These are phyloP conservation scores for Dactylellina drechsleri DNA, from an alignment of 2,329 filamentous ascomycete species.

Conservation along the genomic window DNA sequence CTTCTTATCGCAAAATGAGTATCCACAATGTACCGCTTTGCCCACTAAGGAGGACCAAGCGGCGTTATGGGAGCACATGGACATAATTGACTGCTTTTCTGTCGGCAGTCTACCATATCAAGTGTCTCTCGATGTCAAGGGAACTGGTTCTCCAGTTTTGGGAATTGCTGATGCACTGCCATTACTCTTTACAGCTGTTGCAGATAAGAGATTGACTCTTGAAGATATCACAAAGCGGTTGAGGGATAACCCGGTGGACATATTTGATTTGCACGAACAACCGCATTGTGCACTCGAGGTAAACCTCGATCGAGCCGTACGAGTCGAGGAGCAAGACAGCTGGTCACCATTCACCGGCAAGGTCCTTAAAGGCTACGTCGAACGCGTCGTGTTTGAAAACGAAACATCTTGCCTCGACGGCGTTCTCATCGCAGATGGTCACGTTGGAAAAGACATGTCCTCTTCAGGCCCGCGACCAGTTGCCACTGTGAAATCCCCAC, in stretches of 20 bases:
- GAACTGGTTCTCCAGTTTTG: conserved; percentile 69
- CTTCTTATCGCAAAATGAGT: conserved; percentile 77
- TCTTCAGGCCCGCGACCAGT: conserved; percentile 65
- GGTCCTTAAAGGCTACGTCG: conserved; percentile 74
- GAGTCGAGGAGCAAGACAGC: conserved; percentile 66
- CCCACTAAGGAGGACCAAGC: conserved; percentile 75
- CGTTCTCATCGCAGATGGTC: conserved; percentile 68
- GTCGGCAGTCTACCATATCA: conserved; percentile 82
- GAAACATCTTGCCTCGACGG: conserved; percentile 80
- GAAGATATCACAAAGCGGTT: conserved; percentile 77
- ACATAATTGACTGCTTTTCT: conserved; percentile 80
- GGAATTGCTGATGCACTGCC: conserved; percentile 80
- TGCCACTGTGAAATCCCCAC: conserved; percentile 49
- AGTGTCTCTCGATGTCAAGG: conserved; percentile 69
- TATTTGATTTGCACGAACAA: conserved; percentile 85
- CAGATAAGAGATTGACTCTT: conserved; percentile 76
- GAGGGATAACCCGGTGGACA: conserved; percentile 81
- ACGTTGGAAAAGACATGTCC: conserved; percentile 79
- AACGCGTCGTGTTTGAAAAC: conserved; percentile 78
- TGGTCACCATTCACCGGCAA: conserved; percentile 80
- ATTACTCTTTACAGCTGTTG: conserved; percentile 78
- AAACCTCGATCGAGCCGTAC: conserved; percentile 75
- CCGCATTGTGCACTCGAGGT: conserved; percentile 77
- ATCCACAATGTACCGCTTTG: conserved; percentile 73
- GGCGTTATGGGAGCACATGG: conserved; percentile 78